A percentile compares a stretch with the other conserved stretches of the same genome.
phyloP scores from a whole-genome alignment of 371 early-diverging fungal genomes.

The Paraphysoderma sedebokerense region DNA sequence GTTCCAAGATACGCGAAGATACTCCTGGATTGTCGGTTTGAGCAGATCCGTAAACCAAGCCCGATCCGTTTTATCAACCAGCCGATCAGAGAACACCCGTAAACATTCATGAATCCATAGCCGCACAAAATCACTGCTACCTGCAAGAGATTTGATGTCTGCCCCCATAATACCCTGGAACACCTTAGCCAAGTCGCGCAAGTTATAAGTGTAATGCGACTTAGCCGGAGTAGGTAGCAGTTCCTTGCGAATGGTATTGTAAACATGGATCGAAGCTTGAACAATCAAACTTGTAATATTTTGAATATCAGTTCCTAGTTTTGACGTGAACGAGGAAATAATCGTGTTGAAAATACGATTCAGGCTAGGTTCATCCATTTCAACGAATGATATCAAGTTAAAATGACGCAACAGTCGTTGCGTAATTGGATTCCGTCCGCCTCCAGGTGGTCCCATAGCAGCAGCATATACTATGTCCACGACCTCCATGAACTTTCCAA shows the following conservation, averaged over 20 bases:
- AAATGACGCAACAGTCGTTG: conserved; percentile 31
- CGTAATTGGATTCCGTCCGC: conserved; percentile 36
- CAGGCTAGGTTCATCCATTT: conserved; percentile 30
- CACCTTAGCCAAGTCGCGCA: conserved; percentile 37
- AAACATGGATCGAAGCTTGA: conserved; percentile 22
- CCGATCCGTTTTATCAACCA: conserved; percentile 31
- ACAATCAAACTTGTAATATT: conserved; percentile 16
- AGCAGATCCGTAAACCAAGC: conserved; percentile 17
- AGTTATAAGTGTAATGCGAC: conserved; percentile 40
- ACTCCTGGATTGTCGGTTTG: conserved; percentile 10
- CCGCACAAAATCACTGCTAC: conserved; percentile 19
- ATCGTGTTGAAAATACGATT: conserved; percentile 29
- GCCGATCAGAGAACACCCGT: conserved; percentile 34
- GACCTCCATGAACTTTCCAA: conserved; percentile 39
- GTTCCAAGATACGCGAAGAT: conserved; percentile 18
- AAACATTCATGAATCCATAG: conserved; percentile 35
- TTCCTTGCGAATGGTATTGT: conserved; percentile 33
- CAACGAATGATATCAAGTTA: conserved; percentile 28
- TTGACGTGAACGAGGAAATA: conserved; percentile 17
- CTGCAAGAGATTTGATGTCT: conserved; percentile 20
- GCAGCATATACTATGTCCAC: conserved; percentile 28
- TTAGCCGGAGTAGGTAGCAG: conserved; percentile 37
- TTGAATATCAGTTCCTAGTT: not conserved
- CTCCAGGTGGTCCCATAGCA: conserved; percentile 42
- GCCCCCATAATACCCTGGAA: conserved; percentile 31